Evolutionary conservation across 768 basidiomycete species (phyloP).

Genomic region (Grammothele lineata): DNA sequence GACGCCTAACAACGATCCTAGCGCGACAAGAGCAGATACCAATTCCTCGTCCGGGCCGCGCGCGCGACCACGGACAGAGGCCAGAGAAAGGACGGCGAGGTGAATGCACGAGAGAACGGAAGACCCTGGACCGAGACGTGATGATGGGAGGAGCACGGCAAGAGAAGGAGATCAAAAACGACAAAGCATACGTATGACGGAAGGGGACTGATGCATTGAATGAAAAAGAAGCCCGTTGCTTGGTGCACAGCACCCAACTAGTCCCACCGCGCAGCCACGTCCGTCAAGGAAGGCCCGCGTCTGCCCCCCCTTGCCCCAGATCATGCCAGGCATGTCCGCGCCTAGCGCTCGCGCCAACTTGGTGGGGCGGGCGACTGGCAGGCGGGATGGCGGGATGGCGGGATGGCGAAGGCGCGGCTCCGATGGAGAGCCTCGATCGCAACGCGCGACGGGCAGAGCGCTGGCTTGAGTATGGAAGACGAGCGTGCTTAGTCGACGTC

Average conservation of each 20-base stretch:
- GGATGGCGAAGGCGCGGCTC: background rate
- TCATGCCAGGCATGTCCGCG: conserved; percentile 13
- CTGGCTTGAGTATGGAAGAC: too few relatives aligned
- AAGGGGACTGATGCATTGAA: background rate
- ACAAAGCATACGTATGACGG: conserved; percentile 7
- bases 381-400: background rate
- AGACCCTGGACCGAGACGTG: background rate
- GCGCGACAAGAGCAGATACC: background rate
- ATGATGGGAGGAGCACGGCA: too few relatives aligned
- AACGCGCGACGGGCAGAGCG: too few relatives aligned
- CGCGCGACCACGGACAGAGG: background rate
- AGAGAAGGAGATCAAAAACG: background rate
- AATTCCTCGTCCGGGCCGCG: too few relatives aligned
- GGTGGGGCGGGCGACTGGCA: conserved; percentile 8
- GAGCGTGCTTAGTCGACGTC: conserved; percentile 4
- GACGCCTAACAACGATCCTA: background rate
- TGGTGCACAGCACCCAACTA: conserved; percentile 15
- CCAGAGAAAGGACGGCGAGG: background rate
- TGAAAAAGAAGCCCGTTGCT: conserved; percentile 2
- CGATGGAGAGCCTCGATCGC: too few relatives aligned
- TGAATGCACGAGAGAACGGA: background rate
- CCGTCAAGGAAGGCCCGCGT: too few relatives aligned
- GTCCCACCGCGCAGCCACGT: conserved; percentile 7
- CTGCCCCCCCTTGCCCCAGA: too few relatives aligned
- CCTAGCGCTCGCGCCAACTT: too few relatives aligned